Evolutionary conservation across 2,329 filamentous ascomycete genomes (phyloP).

Genomic region (Chrysoporthe puriensis): DNA sequence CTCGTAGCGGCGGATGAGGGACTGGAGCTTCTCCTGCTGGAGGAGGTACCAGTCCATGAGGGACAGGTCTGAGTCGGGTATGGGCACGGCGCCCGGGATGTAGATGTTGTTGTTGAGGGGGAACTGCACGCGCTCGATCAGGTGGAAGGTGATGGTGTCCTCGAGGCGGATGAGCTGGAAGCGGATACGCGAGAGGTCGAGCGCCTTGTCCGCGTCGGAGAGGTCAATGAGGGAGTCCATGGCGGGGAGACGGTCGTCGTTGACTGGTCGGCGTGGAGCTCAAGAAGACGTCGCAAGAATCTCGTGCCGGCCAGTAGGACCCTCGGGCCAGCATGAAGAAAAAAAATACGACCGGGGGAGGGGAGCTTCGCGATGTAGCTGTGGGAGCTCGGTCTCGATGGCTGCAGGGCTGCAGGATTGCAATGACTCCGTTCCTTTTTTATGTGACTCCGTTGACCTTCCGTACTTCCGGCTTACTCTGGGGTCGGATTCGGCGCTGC

Average conservation of each 20-base stretch:
- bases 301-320: neutral
- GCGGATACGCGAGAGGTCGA: conserved; percentile 90
- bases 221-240: conserved; percentile 95
- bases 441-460: neutral
- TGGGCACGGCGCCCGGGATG: conserved; percentile 73
- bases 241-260: conserved; percentile 29
- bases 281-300: neutral
- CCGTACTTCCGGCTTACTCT: conserved; percentile 2
- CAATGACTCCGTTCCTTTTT: neutral
- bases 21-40: conserved; percentile 90
- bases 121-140: conserved; percentile 98
- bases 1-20: conserved; percentile 90
- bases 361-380: neutral
- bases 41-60: conserved; percentile 94
- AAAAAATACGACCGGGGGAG: neutral
- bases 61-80: conserved; percentile 74
- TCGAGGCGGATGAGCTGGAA: conserved; percentile 94
- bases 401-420: neutral
- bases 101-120: conserved; percentile 91
- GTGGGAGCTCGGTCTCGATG: neutral
- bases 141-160: conserved; percentile 95
- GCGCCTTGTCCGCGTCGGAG: conserved; percentile 78
- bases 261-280: neutral
- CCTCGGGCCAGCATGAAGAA: neutral
- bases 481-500: conserved; percentile 5